Evolutionary conservation across 2,329 filamentous ascomycete genomes (phyloP).

Genomic region (Botrytis medusae): DNA sequence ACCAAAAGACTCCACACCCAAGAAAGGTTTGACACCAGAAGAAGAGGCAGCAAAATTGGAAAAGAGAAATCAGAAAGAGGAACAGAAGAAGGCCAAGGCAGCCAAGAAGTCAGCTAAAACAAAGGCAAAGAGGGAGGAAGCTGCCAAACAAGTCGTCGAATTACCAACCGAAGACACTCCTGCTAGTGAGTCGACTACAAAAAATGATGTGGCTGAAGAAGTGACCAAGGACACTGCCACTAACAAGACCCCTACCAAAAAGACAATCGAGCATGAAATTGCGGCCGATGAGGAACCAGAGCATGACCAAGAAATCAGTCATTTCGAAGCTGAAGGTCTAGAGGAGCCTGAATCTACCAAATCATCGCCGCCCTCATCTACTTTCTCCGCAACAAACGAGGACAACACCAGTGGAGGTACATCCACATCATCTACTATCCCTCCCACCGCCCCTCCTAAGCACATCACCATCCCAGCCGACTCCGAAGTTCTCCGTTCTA

Average conservation of each 20-base stretch:
- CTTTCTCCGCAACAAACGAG: constrained; percentile 64
- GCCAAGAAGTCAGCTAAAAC: constrained; percentile 50
- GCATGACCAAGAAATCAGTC: constrained; percentile 41
- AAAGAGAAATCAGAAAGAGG: constrained; percentile 37
- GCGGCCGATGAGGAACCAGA: constrained; percentile 34
- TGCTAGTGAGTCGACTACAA: constrained; percentile 30
- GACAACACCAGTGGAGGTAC: constrained; percentile 58
- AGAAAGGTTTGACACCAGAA: constrained; percentile 9
- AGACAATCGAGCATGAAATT: constrained; percentile 19
- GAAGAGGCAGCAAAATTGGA: constrained; percentile 11
- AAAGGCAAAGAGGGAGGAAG: constrained; percentile 34
- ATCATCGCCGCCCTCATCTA: constrained; percentile 45
- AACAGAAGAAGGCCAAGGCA: constrained; percentile 40
- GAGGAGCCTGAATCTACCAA: constrained; percentile 47
- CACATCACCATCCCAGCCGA: constrained; percentile 68
- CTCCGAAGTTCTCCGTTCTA: constrained; percentile 71
- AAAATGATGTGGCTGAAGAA: constrained; percentile 3
- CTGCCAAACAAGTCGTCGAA: constrained; percentile 16
- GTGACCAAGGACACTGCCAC: constrained; percentile 25
- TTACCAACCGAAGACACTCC: constrained; percentile 28
- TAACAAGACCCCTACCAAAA: constrained; percentile 23
- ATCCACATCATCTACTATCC: constrained; percentile 66
- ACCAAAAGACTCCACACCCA: constrained; percentile 41
- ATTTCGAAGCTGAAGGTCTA: constrained; percentile 50
- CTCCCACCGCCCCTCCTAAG: constrained; percentile 61